A percentile compares a stretch with the other conserved stretches of the same genome.
These are phyloP conservation scores for Nicotiana tabacum DNA, from an alignment of 257 asterid species.

Conservation along the genomic window DNA sequence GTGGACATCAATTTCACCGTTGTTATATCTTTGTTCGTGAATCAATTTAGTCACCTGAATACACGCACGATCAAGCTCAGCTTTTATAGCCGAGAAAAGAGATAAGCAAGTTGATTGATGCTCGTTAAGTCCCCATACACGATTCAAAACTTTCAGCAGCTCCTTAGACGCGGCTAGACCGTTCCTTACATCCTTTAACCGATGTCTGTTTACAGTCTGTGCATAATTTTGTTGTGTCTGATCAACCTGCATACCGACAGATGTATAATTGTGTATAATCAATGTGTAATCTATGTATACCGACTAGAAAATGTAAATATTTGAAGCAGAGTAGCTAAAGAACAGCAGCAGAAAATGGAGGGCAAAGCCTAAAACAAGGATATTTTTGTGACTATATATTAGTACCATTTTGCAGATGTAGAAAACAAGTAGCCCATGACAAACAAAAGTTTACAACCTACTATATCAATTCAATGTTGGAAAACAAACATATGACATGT, in stretches of 20 bases:
- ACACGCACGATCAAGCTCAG: conserved; percentile 65
- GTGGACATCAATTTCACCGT: conserved; percentile 42
- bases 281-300: no score
- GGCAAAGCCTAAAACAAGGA: neutral
- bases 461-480: conserved; percentile 6
- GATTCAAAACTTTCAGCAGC: conserved; percentile 56
- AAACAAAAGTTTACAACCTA: neutral
- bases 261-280: neutral
- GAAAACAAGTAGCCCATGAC: neutral
- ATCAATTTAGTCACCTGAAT: conserved; percentile 44
- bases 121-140: conserved; percentile 45
- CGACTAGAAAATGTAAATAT: neutral
- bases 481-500: conserved; percentile 32
- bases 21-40: conserved; percentile 45
- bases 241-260: conserved; percentile 43
- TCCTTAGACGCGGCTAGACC: conserved; percentile 77
- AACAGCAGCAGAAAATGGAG: neutral
- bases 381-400: neutral
- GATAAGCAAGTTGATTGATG: conserved; percentile 51
- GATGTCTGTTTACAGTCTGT: conserved; percentile 33
- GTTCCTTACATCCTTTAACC: conserved; percentile 57
- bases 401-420: neutral
- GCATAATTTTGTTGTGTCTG: conserved; percentile 37
- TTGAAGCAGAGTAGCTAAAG: neutral
- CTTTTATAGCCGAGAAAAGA: conserved; percentile 63